A percentile compares a stretch with the other conserved stretches of the same genome.
phyloP scores from a whole-genome alignment of 345 rosid species.

The Gossypium anomalum region DNA sequence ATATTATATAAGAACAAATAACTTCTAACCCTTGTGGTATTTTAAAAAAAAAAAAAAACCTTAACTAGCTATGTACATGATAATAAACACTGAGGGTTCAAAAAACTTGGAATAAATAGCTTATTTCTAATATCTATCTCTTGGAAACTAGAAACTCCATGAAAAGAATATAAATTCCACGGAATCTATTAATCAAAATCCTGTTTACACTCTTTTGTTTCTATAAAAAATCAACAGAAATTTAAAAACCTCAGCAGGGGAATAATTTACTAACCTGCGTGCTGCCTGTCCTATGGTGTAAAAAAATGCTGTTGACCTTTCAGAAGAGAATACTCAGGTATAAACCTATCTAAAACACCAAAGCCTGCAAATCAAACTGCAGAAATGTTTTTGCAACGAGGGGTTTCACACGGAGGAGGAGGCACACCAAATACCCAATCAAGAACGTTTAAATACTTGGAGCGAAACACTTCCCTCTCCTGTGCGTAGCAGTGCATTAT shows the following conservation, averaged over 20 bases:
- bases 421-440: conserved; percentile 98
- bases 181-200: neutral
- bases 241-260: conserved; percentile 25
- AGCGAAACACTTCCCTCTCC: conserved; percentile 86
- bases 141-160: neutral
- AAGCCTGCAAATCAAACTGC: neutral
- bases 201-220: neutral
- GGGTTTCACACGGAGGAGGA: conserved; percentile 53
- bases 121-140: neutral
- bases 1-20: too few species aligned
- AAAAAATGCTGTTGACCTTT: neutral
- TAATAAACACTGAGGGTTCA: too few species aligned
- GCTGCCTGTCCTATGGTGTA: neutral
- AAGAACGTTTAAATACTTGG: conserved; percentile 85
- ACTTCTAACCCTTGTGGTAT: too few species aligned
- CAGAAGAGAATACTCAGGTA: neutral
- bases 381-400: conserved; percentile 32
- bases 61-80: too few species aligned
- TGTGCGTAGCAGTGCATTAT: conserved; percentile 92
- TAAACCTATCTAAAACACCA: neutral
- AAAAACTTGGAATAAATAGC: too few species aligned
- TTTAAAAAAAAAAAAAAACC: too few species aligned
- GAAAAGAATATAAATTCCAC: neutral
- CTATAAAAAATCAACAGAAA: conserved; percentile 73
- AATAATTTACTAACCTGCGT: neutral